A percentile compares a stretch with the other conserved stretches of the same genome.
Conservation (phyloP, 495 filamentous ascomycete species). For the Daldinia concentrica region DNA sequence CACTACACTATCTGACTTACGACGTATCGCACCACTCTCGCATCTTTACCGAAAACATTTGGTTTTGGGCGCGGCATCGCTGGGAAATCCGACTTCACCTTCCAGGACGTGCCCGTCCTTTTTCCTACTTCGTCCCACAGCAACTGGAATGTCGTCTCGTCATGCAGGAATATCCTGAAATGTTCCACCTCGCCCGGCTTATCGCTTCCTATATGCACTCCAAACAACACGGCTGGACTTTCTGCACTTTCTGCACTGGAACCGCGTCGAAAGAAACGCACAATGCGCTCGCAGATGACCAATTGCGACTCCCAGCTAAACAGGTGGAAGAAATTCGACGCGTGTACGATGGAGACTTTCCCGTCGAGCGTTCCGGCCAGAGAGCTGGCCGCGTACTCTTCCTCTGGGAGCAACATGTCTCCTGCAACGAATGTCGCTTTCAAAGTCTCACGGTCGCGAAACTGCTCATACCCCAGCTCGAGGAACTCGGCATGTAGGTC, state of each 20-base stretch:
- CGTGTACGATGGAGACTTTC: background rate
- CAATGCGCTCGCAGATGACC: slow-evolving; percentile 1
- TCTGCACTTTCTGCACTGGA: no score
- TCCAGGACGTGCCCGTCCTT: background rate
- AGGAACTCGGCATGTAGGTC: background rate
- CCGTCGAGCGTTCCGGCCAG: background rate
- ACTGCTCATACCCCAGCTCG: background rate
- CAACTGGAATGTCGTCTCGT: background rate
- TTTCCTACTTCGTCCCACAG: background rate
- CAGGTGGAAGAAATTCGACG: background rate
- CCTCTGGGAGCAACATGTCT: background rate
- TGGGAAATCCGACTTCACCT: background rate
- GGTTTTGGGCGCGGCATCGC: background rate
- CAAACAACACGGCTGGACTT: background rate
- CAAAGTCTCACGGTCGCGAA: background rate
- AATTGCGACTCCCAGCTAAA: slow-evolving; percentile 1
- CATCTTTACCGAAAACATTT: background rate
- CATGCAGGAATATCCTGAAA: background rate
- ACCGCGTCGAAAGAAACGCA: background rate
- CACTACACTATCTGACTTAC: background rate
- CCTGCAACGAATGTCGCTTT: background rate
- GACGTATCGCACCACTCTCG: background rate
- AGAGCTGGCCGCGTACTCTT: background rate
- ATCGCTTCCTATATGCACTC: background rate
- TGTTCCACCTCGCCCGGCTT: background rate